Base-by-base conservation (phyloP, 169 alveolate species). In the Neospora caninum region DNA sequence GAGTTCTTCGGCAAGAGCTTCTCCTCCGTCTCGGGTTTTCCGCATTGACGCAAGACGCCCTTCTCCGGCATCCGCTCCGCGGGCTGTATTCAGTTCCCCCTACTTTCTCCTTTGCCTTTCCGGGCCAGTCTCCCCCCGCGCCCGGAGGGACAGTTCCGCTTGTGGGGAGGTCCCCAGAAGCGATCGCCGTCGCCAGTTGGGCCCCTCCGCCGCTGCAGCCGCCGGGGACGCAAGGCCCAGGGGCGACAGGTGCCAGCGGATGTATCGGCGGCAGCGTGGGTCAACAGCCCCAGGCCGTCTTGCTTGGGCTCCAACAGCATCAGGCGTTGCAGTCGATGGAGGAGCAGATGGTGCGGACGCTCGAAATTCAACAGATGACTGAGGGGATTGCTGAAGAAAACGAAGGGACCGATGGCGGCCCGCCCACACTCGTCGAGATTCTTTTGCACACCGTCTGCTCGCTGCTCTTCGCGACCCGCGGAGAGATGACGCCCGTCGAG, bases 241-340 rank as follows among this genome's bases (percentile, higher is more conserved):
- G 73, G 7, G 25, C 73, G 34, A 64, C 73, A 7, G 73, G 73
- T 29, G 73, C 73, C n/a, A 64, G 73, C 73, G 89, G 89, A 6
- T 22, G 34, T n/a, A 34, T 82, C 20, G 89, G 38, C 41, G 67
- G 36, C 89, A 49, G 69, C 89, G 34, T 18, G 34, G 64, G 64
- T 36, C 88, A 39, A 16, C 69, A 42, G 89, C 89, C 53, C 34
- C 89, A 82, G 64, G 89, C 89, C 41, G 69, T 82, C 41, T 49
- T 82, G 38, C 39, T 38, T 25, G 89, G 54, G 53, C 89, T 82
- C 43, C 89, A 41, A 49, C 89, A 82, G 69, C 89, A 82, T 13
- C 89, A 82, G 89, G 89, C 89, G 34, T n/a, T 78, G 86, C 89
- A 38, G 89, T 42, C 89, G n/a, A 82, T 42, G 89, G 69, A 78